Base-by-base conservation (phyloP, 805 yeast species). In the Lipomyces anomalus region DNA sequence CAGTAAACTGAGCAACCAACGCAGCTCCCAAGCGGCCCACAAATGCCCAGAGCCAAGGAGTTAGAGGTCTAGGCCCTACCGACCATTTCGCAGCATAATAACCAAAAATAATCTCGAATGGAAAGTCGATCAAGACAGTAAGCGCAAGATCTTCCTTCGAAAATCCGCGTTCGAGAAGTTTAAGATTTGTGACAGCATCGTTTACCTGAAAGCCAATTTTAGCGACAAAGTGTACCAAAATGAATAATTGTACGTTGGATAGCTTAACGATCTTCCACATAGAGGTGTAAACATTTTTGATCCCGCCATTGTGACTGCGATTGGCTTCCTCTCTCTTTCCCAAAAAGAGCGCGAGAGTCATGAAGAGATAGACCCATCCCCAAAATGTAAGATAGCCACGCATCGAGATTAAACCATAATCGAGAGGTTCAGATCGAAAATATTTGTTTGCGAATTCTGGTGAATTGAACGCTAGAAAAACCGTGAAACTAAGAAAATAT, bases 1-100 rank as follows among this genome's bases (percentile, higher is more conserved):
- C 88, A 22, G 85, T 72, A 6, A 78, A 53, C 66, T 82, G 92
- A 3, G 95, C 95, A 35, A 86, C 56, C 0, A 71, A 57, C 0
- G 97, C 96, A 1, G 95, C 84, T 0, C 71, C 56, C 18, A 90
- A 67, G 40, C 97, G 72, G 1, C 97, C 97, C 11, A 84, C 65
- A 62, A 80, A 92, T 0, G 92, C 97, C 62, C 75, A 73, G 55
- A 89, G 62, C 98, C 98, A 92, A 0, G 97, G 97, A 40, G 74
- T 75, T 44, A 92, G 70, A 0, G 96, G 71, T 13, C 57, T 48
- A 21, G 55, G 67, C 3, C 94, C 94, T 0, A 84, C 75, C 0
- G 95, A 84, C 96, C 97, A 87, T 57, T 87, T 78, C 4, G 95
- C 98, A 1, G 95, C 95, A 57, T 88, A 89, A 63, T 88, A 92